Evolutionary conservation across 2,329 filamentous ascomycete species (phyloP).

Genomic region (Botrytis hyacinthi): DNA sequence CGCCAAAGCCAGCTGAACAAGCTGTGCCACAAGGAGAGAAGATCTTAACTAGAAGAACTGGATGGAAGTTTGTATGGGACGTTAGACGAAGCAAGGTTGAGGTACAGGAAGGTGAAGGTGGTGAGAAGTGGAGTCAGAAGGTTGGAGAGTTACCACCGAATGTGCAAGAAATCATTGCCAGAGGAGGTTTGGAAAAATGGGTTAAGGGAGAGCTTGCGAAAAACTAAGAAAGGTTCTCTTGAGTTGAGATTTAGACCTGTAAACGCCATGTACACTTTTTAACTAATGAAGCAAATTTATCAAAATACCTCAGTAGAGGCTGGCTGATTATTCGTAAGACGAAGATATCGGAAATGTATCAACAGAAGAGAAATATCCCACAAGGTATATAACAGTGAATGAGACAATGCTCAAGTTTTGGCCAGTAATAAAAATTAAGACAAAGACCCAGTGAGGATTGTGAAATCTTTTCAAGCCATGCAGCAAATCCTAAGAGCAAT

Average conservation of each 20-base stretch:
- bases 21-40: conserved; percentile 46
- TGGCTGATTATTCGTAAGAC: not conserved
- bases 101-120: conserved; percentile 65
- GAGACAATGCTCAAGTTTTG: not conserved
- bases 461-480: not conserved
- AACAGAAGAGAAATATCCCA: not conserved
- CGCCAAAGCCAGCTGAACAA: conserved; percentile 45
- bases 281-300: not conserved
- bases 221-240: not conserved
- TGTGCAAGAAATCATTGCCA: conserved; percentile 80
- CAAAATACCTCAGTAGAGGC: not conserved
- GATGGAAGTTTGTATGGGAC: conserved; percentile 84
- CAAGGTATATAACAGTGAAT: not conserved
- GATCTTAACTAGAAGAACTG: conserved; percentile 67
- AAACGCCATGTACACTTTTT: not conserved
- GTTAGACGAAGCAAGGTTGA: conserved; percentile 67
- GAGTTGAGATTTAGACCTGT: not conserved
- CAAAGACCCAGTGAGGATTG: too few relatives aligned
- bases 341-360: not conserved
- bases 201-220: conserved; percentile 45
- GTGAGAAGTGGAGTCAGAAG: conserved; percentile 69
- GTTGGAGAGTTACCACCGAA: conserved; percentile 82
- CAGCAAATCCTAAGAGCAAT: not conserved
- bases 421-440: not conserved
- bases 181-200: conserved; percentile 79